Conservation (phyloP, 257 asterid genomes). For the Echium plantagineum region DNA sequence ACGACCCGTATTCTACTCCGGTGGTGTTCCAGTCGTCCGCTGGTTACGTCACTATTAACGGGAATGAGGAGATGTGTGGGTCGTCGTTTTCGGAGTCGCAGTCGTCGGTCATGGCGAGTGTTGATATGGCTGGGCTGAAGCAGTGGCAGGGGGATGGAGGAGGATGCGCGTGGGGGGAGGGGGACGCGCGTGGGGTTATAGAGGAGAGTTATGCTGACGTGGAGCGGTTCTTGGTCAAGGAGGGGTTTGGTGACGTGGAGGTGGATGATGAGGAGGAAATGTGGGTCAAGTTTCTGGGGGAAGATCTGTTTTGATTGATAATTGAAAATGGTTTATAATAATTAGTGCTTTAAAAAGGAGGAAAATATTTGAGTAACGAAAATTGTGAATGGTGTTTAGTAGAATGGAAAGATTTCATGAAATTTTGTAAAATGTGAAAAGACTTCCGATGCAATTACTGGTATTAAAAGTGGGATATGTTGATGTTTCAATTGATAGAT, state of each 20-base stretch:
- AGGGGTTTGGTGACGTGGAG: slow-evolving; percentile 13
- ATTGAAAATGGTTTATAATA: not conserved
- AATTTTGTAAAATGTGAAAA: too few relatives aligned
- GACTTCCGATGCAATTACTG: too few relatives aligned
- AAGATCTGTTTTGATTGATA: slow-evolving; percentile 15
- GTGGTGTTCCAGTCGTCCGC: slow-evolving; percentile 41
- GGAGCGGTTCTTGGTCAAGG: slow-evolving; percentile 19
- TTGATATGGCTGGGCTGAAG: slow-evolving; percentile 34
- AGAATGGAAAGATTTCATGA: too few relatives aligned
- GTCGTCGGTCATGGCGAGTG: slow-evolving; percentile 61
- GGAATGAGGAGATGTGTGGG: slow-evolving; percentile 68
- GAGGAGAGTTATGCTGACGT: slow-evolving; percentile 17
- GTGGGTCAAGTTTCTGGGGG: slow-evolving; percentile 33
- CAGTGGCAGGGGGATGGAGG: not conserved
- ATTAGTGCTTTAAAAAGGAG: too few relatives aligned
- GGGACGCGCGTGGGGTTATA: slow-evolving; percentile 24
- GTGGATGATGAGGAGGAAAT: slow-evolving; percentile 15
- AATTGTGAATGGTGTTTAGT: too few relatives aligned
- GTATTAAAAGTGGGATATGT: too few relatives aligned
- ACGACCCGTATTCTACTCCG: slow-evolving; percentile 37
- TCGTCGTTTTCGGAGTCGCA: slow-evolving; percentile 62
- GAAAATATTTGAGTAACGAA: too few relatives aligned
- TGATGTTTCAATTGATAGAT: too few relatives aligned
- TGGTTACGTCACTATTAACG: slow-evolving; percentile 54
- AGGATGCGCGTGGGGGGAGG: slow-evolving; percentile 20